Base-by-base conservation (phyloP, 495 filamentous ascomycete species). In the Aspergillus sclerotioniger region DNA sequence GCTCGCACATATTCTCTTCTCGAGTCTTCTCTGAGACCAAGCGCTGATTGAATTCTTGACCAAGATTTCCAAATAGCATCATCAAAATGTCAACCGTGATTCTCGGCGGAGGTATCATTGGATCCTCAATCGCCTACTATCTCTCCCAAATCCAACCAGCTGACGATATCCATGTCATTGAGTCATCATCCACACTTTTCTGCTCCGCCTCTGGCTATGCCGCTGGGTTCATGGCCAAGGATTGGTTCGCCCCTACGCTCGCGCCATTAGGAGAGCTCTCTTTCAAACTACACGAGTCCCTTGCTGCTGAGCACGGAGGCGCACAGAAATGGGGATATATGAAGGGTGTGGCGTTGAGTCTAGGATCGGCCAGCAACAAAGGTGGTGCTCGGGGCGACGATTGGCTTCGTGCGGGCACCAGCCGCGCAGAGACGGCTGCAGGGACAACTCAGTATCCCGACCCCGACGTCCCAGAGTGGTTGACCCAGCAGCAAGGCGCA, bases 31-130 rank as follows among this genome's bases (percentile, higher is more conserved):
- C n/a, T n/a, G n/a, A n/a, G n/a, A n/a, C n/a, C n/a, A n/a, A n/a
- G n/a, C n/a, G n/a, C n/a, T n/a, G n/a, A n/a, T n/a, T n/a, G n/a
- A n/a, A n/a, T n/a, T n/a, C n/a, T n/a, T n/a, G n/a, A n/a, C n/a
- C n/a, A n/a, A n/a, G n/a, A n/a, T n/a, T n/a, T n/a, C n/a, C n/a
- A n/a, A n/a, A n/a, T 20, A 45, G 5, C 20, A 32, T 9, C 13
- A 28, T 65, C 37, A 65, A 21, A 49, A 78, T 78, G 76, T 56
- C 74, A 25, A 92, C 85, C 17, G 82, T 91, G 31, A 91, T 93
- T 56, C 69, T 94, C 47, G 90, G 90, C 49, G 82, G 83, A 50
- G 90, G 90, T 51, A 91, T 94, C 69, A 90, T 94, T 39, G 88
- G 88, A 57, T 69, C 83, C 47, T 87, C 87, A n/a, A 89, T 87